These are phyloP conservation scores for Colletotrichum magnum DNA, from an alignment of 2,329 filamentous ascomycete genomes.

Conservation along the genomic window DNA sequence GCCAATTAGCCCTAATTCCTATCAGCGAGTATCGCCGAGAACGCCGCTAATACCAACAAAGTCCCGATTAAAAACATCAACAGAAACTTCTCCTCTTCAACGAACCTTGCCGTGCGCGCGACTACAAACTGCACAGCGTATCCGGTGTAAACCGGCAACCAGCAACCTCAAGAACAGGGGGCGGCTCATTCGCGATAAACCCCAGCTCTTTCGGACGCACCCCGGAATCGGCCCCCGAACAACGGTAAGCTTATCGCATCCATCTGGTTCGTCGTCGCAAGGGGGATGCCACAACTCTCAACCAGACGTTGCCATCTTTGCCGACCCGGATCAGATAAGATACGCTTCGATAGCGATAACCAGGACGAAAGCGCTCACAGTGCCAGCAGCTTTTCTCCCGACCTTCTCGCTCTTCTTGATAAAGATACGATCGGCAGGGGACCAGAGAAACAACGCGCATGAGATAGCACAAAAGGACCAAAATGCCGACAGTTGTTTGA, in stretches of 20 bases:
- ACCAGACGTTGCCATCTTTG: background rate
- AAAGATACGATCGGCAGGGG: too few relatives aligned
- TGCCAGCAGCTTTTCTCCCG: background rate
- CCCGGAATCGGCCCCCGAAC: constrained; percentile 22
- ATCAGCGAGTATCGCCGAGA: constrained; percentile 18
- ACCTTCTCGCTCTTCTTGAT: too few relatives aligned
- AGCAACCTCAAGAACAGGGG: background rate
- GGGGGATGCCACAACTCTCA: background rate
- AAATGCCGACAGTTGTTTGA: background rate
- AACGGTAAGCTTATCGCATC: constrained; percentile 35
- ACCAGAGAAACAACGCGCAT: background rate
- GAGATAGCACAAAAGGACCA: constrained; percentile 6
- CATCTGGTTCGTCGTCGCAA: constrained; percentile 15
- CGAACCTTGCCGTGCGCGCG: too few relatives aligned
- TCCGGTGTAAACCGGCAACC: constrained; percentile 1
- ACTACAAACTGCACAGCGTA: constrained; percentile 3
- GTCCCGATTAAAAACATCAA: constrained; percentile 1
- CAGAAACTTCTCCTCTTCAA: background rate
- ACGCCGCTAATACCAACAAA: background rate
- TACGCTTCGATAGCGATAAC: constrained; percentile 3
- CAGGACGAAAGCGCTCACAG: constrained; percentile 21
- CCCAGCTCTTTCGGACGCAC: constrained; percentile 2
- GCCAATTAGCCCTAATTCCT: constrained; percentile 15
- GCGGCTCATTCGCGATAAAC: too few relatives aligned
- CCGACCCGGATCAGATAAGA: constrained; percentile 14